Conservation (phyloP, 2,329 filamentous ascomycete genomes). For the Penicillium concentricum region DNA sequence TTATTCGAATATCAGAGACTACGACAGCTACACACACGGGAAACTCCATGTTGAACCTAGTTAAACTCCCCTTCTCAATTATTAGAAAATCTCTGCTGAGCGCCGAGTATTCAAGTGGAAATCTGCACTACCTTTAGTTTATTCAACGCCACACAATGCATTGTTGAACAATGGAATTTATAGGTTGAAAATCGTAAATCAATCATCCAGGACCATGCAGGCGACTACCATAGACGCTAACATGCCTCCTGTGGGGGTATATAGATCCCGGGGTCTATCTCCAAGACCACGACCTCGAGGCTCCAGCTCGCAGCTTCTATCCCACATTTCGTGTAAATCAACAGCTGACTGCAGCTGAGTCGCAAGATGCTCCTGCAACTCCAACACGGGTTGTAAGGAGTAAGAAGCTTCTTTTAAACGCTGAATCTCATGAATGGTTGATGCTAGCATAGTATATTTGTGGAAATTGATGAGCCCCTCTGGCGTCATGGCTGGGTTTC, state of each 20-base stretch:
- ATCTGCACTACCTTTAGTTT: background rate
- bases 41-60: too few relatives aligned
- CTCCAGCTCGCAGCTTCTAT: conserved; percentile 85
- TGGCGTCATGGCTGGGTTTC: conserved; percentile 88
- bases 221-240: conserved; percentile 15
- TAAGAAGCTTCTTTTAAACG: conserved; percentile 95
- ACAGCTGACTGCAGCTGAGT: conserved; percentile 87
- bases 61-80: too few relatives aligned
- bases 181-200: background rate
- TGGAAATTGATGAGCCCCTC: conserved; percentile 69
- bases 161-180: background rate
- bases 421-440: conserved; percentile 59
- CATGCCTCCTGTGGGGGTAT: conserved; percentile 14
- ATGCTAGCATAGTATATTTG: conserved; percentile 22
- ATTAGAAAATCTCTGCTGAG: too few relatives aligned
- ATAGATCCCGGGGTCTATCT: conserved; percentile 8
- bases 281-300: conserved; percentile 82
- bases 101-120: too few relatives aligned
- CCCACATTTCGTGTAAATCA: conserved; percentile 96
- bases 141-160: background rate
- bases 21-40: too few relatives aligned
- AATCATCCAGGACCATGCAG: conserved; percentile 14
- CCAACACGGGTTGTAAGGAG: conserved; percentile 75
- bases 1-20: too few relatives aligned
- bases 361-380: conserved; percentile 75